Conservation (phyloP, 1,284 basidiomycete species). For the Marasmius sp. region DNA sequence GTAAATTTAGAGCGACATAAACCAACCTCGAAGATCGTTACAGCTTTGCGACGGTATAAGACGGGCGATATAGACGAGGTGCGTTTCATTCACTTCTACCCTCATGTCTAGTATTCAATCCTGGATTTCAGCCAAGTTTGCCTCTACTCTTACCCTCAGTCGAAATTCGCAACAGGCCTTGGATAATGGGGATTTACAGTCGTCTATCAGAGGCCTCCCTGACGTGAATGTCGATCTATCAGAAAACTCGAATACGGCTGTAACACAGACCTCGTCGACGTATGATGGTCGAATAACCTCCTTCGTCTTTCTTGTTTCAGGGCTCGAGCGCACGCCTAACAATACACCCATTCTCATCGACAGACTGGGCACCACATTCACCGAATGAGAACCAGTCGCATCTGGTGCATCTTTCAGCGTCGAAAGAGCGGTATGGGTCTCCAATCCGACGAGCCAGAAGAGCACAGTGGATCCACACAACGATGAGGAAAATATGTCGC, state of each 20-base stretch:
- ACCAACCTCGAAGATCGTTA: constrained; percentile 81
- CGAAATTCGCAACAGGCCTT: neutral
- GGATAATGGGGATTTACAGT: too few species aligned
- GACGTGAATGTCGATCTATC: neutral
- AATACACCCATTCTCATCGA: constrained; percentile 6
- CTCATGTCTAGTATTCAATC: too few species aligned
- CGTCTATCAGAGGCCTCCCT: neutral
- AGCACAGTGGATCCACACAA: neutral
- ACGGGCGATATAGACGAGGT: too few species aligned
- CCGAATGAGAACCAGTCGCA: neutral
- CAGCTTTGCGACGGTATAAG: constrained; percentile 58
- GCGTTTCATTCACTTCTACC: too few species aligned
- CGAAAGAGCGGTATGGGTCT: constrained; percentile 1
- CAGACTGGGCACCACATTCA: neutral
- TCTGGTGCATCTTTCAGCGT: constrained; percentile 7
- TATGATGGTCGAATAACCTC: neutral
- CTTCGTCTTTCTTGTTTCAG: constrained; percentile 4
- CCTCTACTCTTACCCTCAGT: neutral
- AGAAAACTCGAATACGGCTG: neutral
- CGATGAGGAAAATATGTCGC: constrained; percentile 5
- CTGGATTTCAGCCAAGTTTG: too few species aligned
- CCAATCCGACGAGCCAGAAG: neutral
- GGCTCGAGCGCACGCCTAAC: neutral
- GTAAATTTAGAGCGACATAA: neutral
- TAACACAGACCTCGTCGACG: neutral